Base-by-base conservation (phyloP, 1,284 basidiomycete species). In the Ceratobasidium sp. region DNA sequence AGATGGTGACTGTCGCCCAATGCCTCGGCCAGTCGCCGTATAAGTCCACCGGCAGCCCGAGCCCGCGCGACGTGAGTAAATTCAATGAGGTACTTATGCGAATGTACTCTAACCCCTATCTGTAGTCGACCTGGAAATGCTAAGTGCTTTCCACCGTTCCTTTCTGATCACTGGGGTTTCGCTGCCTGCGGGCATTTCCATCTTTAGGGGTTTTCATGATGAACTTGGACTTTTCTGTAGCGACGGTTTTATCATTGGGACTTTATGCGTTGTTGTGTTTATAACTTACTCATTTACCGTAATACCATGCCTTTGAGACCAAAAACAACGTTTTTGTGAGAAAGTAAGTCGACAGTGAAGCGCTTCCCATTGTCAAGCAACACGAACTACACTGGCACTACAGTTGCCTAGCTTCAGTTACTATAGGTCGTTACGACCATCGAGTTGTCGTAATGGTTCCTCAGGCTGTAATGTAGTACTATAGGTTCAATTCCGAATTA, bases 1-100 rank as follows among this genome's bases (percentile, higher is more conserved):
- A 73, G 26, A 46, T 80, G 42, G 79, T 80, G 67, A 80, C 79
- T 7, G 79, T 80, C 20, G 79, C 79, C 26, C 51, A 80, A 28
- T 80, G 79, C 70, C 66, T 80, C 15, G 79, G 79, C 28, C 44
- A 68, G 77, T 60, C 66, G 13, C 79, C 79, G 15, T 80, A 80
- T 68, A 39, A 68, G 60, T 66, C 63, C n/a, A 73, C 49, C 23
- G 70, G 68, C 23, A 69, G 49, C 42, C 56, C 77, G 13, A 39
- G 58, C 46, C 40, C 46, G 18, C 76, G 76, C 33, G 69, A 78
- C 56, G 79, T 79, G 33, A 42, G 79, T 68, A 23, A 12, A n/a
- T 56, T 10, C 46, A 18, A n/a, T 2, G 1, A n/a, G 3, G 51
- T 20, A 10, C 26, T 20, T 49, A 40, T 40, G 33, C 4, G 39